Percentiles rank a stretch among this genome's conserved stretches.
Evolutionary conservation across 1,139 yeast species (phyloP).

Genomic region (Geotrichum histeridarum): DNA sequence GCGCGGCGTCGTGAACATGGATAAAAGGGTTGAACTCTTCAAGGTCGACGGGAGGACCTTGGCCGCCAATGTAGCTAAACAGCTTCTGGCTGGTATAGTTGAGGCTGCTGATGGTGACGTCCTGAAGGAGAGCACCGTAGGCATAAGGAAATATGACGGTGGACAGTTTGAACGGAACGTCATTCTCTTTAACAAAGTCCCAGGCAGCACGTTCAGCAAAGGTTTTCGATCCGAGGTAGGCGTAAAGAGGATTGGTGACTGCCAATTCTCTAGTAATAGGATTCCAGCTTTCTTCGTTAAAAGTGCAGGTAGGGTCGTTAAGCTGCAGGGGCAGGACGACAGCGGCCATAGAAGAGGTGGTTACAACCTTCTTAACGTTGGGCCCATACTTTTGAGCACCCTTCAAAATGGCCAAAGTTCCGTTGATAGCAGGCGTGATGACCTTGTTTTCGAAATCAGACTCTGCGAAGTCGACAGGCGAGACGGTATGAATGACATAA

Average conservation of each 20-base stretch:
- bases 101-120: slow-evolving; percentile 27
- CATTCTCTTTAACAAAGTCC: slow-evolving; percentile 39
- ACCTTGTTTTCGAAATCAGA: slow-evolving; percentile 29
- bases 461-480: slow-evolving; percentile 36
- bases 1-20: slow-evolving; percentile 10
- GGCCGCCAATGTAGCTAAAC: not conserved
- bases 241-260: slow-evolving; percentile 23
- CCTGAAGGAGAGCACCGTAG: slow-evolving; percentile 44
- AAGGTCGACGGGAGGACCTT: not conserved
- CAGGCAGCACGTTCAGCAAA: slow-evolving; percentile 44
- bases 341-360: slow-evolving; percentile 46
- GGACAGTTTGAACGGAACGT: slow-evolving; percentile 39
- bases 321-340: slow-evolving; percentile 36
- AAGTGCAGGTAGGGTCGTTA: slow-evolving; percentile 18
- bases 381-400: slow-evolving; percentile 45
- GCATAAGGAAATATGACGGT: slow-evolving; percentile 45
- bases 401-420: slow-evolving; percentile 44
- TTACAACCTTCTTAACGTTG: slow-evolving; percentile 47
- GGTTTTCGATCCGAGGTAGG: slow-evolving; percentile 36
- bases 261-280: slow-evolving; percentile 38
- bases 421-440: slow-evolving; percentile 48
- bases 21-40: not conserved
- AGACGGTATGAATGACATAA: slow-evolving; percentile 43
- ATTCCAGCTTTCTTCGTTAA: slow-evolving; percentile 41
- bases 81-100: slow-evolving; percentile 22